These are phyloP conservation scores for Knoxdaviesia capensis DNA, from an alignment of 2,329 filamentous ascomycete genomes.

Conservation along the genomic window DNA sequence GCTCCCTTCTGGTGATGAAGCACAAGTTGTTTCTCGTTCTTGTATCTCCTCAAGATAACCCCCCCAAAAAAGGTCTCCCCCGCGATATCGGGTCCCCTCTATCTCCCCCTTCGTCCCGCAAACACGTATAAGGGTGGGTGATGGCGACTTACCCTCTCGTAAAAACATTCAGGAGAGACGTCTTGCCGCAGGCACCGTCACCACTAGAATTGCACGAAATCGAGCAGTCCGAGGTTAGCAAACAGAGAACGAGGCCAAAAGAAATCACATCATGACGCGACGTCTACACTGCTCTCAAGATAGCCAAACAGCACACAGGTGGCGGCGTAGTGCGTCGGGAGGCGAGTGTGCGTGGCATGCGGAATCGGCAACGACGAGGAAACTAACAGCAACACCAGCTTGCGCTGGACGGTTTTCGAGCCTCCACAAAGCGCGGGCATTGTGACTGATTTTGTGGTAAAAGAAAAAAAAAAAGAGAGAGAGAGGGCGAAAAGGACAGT, in stretches of 20 bases:
- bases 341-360: background rate
- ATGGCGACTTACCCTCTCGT: conserved; percentile 65
- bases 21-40: too few relatives aligned
- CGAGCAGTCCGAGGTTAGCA: background rate
- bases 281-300: too few relatives aligned
- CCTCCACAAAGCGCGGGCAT: conserved; percentile 35
- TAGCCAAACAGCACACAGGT: too few relatives aligned
- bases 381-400: conserved; percentile 72
- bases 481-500: conserved; percentile 1
- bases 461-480: background rate
- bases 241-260: too few relatives aligned
- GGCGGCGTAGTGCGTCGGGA: too few relatives aligned
- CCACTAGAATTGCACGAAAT: conserved; percentile 33
- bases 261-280: too few relatives aligned
- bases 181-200: conserved; percentile 94
- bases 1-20: too few relatives aligned
- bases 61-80: too few relatives aligned
- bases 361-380: background rate
- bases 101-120: too few relatives aligned
- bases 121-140: too few relatives aligned
- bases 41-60: too few relatives aligned
- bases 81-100: too few relatives aligned
- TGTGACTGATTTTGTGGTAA: background rate
- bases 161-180: conserved; percentile 91
- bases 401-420: conserved; percentile 77